These are phyloP conservation scores for Plasmopara halstedii DNA, from an alignment of 352 stramenopile genomes.

Conservation along the genomic window DNA sequence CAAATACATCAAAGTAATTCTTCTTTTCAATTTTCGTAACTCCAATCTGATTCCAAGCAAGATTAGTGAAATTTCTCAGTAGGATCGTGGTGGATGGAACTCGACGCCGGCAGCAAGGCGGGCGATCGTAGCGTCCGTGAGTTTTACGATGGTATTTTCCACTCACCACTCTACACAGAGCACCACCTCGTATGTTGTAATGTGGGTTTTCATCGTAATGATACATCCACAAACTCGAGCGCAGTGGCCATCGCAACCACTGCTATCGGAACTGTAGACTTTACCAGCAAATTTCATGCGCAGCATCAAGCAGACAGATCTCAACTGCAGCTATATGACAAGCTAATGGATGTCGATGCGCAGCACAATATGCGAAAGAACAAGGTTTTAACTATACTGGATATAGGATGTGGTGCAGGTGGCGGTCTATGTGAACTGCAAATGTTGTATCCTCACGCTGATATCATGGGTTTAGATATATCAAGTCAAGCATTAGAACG, in stretches of 20 bases:
- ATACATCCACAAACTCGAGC: slow-evolving; percentile 16
- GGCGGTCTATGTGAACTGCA: slow-evolving; percentile 61
- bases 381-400: slow-evolving; percentile 38
- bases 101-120: neutral
- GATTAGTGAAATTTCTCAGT: too few relatives aligned
- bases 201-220: slow-evolving; percentile 42
- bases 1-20: too few relatives aligned
- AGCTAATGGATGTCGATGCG: slow-evolving; percentile 36
- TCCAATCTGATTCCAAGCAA: too few relatives aligned
- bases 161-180: slow-evolving; percentile 52
- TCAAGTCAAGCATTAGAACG: slow-evolving; percentile 59
- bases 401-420: slow-evolving; percentile 56
- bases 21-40: too few relatives aligned
- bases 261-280: slow-evolving; percentile 4
- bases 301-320: slow-evolving; percentile 29
- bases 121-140: slow-evolving; percentile 36
- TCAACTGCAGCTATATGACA: slow-evolving; percentile 55
- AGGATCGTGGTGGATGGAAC: too few relatives aligned
- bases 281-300: slow-evolving; percentile 22
- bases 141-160: slow-evolving; percentile 75
- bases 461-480: slow-evolving; percentile 47
- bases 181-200: slow-evolving; percentile 69
- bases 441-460: slow-evolving; percentile 38
- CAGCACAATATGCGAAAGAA: slow-evolving; percentile 15
- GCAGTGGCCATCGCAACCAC: slow-evolving; percentile 11